phyloP scores from a whole-genome alignment of 306 rosid genomes.

The Abrus pulchellus region DNA sequence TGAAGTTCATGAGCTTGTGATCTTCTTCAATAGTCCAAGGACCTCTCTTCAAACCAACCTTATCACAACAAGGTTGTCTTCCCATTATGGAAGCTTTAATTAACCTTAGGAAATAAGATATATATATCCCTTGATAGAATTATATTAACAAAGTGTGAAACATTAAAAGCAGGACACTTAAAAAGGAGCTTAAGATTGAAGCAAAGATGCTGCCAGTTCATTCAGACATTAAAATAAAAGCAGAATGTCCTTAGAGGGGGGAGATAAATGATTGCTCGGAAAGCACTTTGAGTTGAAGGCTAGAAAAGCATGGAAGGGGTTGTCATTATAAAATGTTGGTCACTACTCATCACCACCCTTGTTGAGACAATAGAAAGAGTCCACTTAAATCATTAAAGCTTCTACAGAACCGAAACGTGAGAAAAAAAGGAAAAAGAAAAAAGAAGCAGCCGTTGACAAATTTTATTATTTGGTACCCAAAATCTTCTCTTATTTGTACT shows the following conservation, averaged over 20 bases:
- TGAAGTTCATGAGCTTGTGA: conserved; percentile 85
- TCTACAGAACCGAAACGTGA: conserved; percentile 59
- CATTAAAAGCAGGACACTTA: conserved; percentile 54
- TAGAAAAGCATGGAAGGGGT: conserved; percentile 52
- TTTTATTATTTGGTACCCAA: conserved; percentile 43
- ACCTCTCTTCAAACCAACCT: conserved; percentile 92
- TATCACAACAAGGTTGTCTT: conserved; percentile 95
- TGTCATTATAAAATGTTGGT: conserved; percentile 63
- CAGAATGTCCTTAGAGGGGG: conserved; percentile 71
- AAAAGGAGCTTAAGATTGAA: conserved; percentile 63
- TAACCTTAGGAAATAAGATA: conserved; percentile 9
- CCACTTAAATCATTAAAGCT: conserved; percentile 32
- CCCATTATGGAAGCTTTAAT: conserved; percentile 64
- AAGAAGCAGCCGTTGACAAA: conserved; percentile 50
- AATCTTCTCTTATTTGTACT: conserved; percentile 51
- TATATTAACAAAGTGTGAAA: conserved; percentile 42
- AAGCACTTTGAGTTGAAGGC: conserved; percentile 61
- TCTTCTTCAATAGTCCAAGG: conserved; percentile 99
- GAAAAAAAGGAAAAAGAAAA: conserved; percentile 24
- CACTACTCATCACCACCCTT: conserved; percentile 52
- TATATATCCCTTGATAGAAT: conserved; percentile 9
- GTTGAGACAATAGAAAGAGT: conserved; percentile 52
- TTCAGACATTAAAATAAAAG: conserved; percentile 57
- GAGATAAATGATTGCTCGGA: conserved; percentile 85
- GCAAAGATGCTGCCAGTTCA: conserved; percentile 99